phyloP scores from a whole-genome alignment of 2,329 filamentous ascomycete genomes.

The Pyricularia sp. region DNA sequence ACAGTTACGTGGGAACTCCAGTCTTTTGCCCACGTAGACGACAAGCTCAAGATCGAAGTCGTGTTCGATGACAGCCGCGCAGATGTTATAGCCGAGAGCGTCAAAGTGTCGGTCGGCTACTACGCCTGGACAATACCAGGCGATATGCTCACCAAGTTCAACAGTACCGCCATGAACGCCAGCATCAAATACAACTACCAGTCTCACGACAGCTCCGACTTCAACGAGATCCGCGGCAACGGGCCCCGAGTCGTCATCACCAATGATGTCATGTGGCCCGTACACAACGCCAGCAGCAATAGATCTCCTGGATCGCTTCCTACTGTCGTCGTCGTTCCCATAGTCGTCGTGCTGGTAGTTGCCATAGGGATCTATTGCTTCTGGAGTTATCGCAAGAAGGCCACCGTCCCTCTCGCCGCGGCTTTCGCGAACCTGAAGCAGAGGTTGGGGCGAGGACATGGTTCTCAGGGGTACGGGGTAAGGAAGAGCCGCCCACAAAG shows the following conservation, averaged over 20 bases:
- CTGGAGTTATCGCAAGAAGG: slow-evolving; percentile 16
- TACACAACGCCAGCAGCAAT: slow-evolving; percentile 12
- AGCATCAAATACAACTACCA: slow-evolving; percentile 15
- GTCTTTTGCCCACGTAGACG: slow-evolving; percentile 15
- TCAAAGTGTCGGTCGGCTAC: slow-evolving; percentile 19
- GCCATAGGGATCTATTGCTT: slow-evolving; percentile 13
- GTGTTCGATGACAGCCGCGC: slow-evolving; percentile 11
- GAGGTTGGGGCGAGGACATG: slow-evolving; percentile 8
- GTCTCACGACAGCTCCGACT: slow-evolving; percentile 10
- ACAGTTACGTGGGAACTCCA: slow-evolving; percentile 23
- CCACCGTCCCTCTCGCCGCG: slow-evolving; percentile 10
- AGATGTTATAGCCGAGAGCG: slow-evolving; percentile 7
- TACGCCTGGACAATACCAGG: slow-evolving; percentile 16
- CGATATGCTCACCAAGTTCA: slow-evolving; percentile 12
- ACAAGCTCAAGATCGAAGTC: slow-evolving; percentile 13
- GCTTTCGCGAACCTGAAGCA: slow-evolving; percentile 6
- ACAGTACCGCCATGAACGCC: slow-evolving; percentile 8
- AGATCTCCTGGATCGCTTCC: neutral
- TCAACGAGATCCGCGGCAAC: slow-evolving; percentile 6
- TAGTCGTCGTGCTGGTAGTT: slow-evolving; percentile 17
- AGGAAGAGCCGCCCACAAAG: slow-evolving; percentile 15
- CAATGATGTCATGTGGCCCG: slow-evolving; percentile 6
- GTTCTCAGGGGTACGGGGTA: slow-evolving; percentile 17
- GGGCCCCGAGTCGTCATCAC: slow-evolving; percentile 19
- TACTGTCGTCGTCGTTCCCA: slow-evolving; percentile 12